These are phyloP conservation scores for Alliaria petiolata DNA, from an alignment of 345 rosid species.

Conservation along the genomic window DNA sequence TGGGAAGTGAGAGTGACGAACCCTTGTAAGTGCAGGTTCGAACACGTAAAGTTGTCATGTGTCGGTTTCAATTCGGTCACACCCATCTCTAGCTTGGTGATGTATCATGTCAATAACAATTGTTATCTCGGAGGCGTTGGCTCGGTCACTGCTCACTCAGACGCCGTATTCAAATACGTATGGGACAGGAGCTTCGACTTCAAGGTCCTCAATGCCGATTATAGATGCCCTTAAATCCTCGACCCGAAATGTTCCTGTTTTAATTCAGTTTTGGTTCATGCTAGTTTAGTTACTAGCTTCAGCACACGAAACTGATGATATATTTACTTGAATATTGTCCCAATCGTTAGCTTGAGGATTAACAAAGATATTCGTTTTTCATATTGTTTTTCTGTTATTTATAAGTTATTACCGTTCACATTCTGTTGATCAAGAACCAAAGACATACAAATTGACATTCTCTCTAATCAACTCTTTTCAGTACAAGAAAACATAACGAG, in stretches of 20 bases:
- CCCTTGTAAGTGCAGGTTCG: constrained; percentile 7
- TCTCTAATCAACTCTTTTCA: no score
- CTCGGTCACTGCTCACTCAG: not conserved
- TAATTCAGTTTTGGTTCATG: not conserved
- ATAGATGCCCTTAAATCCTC: not conserved
- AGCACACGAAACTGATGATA: not conserved
- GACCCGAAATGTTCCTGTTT: not conserved
- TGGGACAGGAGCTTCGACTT: constrained; percentile 18
- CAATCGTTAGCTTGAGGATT: not conserved
- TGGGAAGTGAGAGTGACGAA: constrained; percentile 29
- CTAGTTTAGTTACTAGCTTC: not conserved
- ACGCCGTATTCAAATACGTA: not conserved
- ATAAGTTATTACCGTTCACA: no score
- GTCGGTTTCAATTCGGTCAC: constrained; percentile 15
- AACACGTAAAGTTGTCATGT: not conserved
- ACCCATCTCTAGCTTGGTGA: not conserved
- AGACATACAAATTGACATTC: no score
- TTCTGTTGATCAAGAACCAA: no score
- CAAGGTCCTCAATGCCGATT: not conserved
- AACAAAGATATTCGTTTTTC: not conserved
- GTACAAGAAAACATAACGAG: no score
- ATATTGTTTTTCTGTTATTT: not conserved
- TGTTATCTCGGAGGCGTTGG: constrained; percentile 8
- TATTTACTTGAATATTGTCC: not conserved
- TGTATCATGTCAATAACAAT: not conserved